These are phyloP conservation scores for Candida nanaspora DNA, from an alignment of 805 yeast genomes.

Conservation along the genomic window DNA sequence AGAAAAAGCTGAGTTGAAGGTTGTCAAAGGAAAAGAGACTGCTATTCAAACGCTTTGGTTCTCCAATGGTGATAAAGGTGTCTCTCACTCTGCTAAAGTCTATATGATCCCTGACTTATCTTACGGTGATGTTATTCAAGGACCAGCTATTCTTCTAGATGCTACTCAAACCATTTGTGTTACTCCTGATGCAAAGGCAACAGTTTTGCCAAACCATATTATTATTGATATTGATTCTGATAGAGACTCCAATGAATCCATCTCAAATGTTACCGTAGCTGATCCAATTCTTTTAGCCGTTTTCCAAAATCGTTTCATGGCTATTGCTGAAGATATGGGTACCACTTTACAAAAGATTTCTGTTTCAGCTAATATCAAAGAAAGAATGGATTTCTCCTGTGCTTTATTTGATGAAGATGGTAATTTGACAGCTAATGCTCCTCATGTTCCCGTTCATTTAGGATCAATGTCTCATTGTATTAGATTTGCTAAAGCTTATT, in stretches of 20 bases:
- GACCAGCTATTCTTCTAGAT: constrained; percentile 22
- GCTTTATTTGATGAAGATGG: constrained; percentile 25
- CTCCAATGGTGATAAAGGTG: constrained; percentile 11
- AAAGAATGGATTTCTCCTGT: constrained; percentile 24
- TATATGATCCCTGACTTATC: constrained; percentile 14
- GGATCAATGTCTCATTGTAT: constrained; percentile 24
- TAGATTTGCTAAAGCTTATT: constrained; percentile 24
- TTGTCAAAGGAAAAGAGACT: background rate
- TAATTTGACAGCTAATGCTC: constrained; percentile 24
- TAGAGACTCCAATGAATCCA: constrained; percentile 15
- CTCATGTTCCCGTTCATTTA: constrained; percentile 24
- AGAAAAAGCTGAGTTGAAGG: background rate
- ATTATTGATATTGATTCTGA: constrained; percentile 10
- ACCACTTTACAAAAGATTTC: constrained; percentile 21
- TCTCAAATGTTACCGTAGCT: constrained; percentile 16
- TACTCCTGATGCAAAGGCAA: constrained; percentile 17
- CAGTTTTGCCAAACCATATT: constrained; percentile 19
- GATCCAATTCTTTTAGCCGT: constrained; percentile 23
- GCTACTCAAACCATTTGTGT: constrained; percentile 21
- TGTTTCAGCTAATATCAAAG: constrained; percentile 24
- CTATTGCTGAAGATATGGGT: constrained; percentile 27
- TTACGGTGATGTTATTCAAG: constrained; percentile 15
- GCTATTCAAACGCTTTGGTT: constrained; percentile 12
- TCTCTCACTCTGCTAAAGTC: constrained; percentile 6
- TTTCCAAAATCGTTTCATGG: constrained; percentile 24